Evolutionary conservation across 306 rosid species (phyloP).

Genomic region (Arachis stenosperma): DNA sequence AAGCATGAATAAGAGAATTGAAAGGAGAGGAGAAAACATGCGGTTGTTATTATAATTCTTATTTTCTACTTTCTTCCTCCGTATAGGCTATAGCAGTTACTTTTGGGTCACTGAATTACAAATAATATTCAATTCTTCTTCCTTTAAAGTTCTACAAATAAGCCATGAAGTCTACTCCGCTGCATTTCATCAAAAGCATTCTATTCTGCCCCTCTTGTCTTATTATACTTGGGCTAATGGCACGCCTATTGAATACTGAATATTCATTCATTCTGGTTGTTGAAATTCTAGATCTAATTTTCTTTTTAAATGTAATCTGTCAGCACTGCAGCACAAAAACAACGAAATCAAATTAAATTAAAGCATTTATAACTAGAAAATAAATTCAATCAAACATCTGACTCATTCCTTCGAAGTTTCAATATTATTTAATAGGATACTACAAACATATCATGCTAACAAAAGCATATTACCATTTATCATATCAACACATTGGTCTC

Average conservation of each 20-base stretch:
- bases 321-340: slow-evolving; percentile 64
- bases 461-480: no score
- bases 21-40: slow-evolving; percentile 1
- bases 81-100: slow-evolving; percentile 16
- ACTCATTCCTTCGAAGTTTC: slow-evolving; percentile 22
- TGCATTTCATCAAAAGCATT: slow-evolving; percentile 32
- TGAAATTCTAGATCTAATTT: slow-evolving; percentile 93
- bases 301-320: slow-evolving; percentile 87
- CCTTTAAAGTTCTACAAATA: slow-evolving; percentile 25
- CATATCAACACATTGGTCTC: no score
- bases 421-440: neutral
- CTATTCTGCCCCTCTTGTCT: neutral
- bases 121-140: slow-evolving; percentile 36
- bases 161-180: slow-evolving; percentile 31
- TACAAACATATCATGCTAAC: slow-evolving; percentile 5
- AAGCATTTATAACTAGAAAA: slow-evolving; percentile 17
- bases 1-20: slow-evolving; percentile 6
- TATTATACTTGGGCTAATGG: neutral
- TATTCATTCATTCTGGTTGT: slow-evolving; percentile 50
- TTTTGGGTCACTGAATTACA: slow-evolving; percentile 25
- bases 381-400: slow-evolving; percentile 9
- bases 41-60: neutral
- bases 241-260: slow-evolving; percentile 26
- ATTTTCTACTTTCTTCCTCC: no score
- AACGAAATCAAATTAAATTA: slow-evolving; percentile 27